A percentile compares a stretch with the other conserved stretches of the same genome.
These are phyloP conservation scores for Gypsophila paniculata DNA, from an alignment of 179 eudicot species.

Conservation along the genomic window DNA sequence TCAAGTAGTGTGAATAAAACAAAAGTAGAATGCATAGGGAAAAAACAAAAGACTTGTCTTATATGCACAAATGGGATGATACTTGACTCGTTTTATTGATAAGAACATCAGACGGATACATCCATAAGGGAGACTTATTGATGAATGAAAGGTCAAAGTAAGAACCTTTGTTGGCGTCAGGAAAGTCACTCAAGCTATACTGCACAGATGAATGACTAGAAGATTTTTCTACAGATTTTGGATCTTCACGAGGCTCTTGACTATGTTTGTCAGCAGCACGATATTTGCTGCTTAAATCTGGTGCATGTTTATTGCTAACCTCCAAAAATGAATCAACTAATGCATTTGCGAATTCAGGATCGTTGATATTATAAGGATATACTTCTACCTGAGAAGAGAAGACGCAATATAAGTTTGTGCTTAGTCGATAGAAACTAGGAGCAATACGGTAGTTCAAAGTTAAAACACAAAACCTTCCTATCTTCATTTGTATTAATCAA, in stretches of 20 bases:
- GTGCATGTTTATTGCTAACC: conserved; percentile 36
- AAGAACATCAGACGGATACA: no score
- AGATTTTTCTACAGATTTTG: conserved; percentile 23
- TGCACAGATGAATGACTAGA: conserved; percentile 28
- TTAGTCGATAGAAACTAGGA: not conserved
- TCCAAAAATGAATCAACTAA: conserved; percentile 75
- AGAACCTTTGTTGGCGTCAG: conserved; percentile 85
- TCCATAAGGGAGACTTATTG: no score
- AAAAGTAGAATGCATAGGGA: no score
- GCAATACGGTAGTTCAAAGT: not conserved
- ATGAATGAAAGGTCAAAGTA: conserved; percentile 16
- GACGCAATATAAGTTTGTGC: not conserved
- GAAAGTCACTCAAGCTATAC: conserved; percentile 59
- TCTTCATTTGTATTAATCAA: conserved; percentile 54
- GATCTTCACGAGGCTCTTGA: conserved; percentile 32
- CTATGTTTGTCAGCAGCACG: conserved; percentile 27
- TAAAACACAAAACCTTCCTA: conserved; percentile 47
- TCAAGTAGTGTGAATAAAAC: no score
- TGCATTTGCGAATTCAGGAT: conserved; percentile 73
- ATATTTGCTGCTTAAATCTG: conserved; percentile 24
- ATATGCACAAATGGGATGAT: no score
- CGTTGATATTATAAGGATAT: conserved; percentile 80
- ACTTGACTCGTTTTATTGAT: no score
- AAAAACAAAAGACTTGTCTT: no score
- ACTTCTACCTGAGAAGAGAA: conserved; percentile 46